These are phyloP conservation scores for Hypoxylon sp. DNA, from an alignment of 2,329 filamentous ascomycete genomes.

Conservation along the genomic window DNA sequence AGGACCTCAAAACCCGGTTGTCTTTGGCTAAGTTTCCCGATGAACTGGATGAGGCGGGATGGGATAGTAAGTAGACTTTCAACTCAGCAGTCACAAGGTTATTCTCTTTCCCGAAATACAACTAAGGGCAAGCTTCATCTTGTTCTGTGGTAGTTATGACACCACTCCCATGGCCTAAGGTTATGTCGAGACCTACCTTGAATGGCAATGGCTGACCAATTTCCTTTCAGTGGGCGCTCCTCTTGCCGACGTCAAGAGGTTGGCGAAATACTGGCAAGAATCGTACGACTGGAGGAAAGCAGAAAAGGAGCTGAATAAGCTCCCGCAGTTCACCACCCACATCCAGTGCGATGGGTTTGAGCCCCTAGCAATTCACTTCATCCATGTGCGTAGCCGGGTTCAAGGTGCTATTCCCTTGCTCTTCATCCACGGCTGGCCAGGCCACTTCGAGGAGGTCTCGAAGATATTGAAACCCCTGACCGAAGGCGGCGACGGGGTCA, in stretches of 20 bases:
- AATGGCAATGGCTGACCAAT: slow-evolving; percentile 8
- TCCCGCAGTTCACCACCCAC: slow-evolving; percentile 53
- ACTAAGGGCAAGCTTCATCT: not conserved
- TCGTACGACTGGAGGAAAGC: slow-evolving; percentile 54
- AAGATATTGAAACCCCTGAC: slow-evolving; percentile 69
- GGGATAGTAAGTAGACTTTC: slow-evolving; percentile 50
- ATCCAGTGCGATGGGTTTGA: slow-evolving; percentile 56
- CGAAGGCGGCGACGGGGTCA: slow-evolving; percentile 48
- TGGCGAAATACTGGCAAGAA: slow-evolving; percentile 53
- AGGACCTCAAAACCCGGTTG: slow-evolving; percentile 53
- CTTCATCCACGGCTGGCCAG: slow-evolving; percentile 65
- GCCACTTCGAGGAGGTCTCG: slow-evolving; percentile 74
- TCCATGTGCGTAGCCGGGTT: slow-evolving; percentile 53
- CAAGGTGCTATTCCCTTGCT: slow-evolving; percentile 50
- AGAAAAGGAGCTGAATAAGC: slow-evolving; percentile 53
- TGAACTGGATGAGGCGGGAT: slow-evolving; percentile 55
- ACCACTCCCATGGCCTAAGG: not conserved
- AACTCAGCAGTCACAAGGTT: not conserved
- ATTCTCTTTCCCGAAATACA: not conserved
- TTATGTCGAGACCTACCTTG: not conserved
- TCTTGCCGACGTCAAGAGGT: slow-evolving; percentile 53
- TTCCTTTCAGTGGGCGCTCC: slow-evolving; percentile 50
- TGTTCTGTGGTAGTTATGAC: not conserved
- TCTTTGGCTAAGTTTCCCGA: slow-evolving; percentile 55
- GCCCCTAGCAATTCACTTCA: slow-evolving; percentile 55